Percentiles rank a stretch among this genome's conserved stretches.
phyloP scores from a whole-genome alignment of 768 basidiomycete species.

The Galerina sulciceps region DNA sequence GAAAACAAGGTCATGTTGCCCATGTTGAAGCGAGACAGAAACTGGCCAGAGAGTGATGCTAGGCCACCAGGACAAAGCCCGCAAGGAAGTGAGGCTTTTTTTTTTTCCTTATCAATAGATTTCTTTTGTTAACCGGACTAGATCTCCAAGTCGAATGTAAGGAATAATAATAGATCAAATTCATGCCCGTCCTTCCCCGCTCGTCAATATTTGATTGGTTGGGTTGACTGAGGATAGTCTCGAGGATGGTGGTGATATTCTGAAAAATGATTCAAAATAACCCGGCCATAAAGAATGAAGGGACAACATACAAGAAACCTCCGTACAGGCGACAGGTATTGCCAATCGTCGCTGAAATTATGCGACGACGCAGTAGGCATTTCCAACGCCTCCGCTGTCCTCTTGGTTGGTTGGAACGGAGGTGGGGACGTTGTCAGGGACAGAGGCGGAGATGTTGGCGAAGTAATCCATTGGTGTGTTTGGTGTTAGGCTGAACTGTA shows the following conservation, averaged over 20 bases:
- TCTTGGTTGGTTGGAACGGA: slow-evolving; percentile 6
- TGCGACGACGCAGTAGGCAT: slow-evolving; percentile 13
- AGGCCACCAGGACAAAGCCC: no score
- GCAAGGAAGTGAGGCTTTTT: no score
- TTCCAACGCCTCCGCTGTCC: neutral
- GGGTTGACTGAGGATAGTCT: neutral
- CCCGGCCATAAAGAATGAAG: no score
- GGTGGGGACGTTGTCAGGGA: slow-evolving; percentile 5
- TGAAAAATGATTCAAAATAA: neutral
- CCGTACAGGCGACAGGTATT: no score
- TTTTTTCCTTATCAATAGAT: no score
- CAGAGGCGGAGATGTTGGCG: slow-evolving; percentile 2
- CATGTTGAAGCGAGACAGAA: no score
- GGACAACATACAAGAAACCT: no score
- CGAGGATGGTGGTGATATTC: neutral
- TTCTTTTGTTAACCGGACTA: no score
- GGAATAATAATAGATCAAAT: slow-evolving; percentile 1
- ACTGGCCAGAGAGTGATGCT: no score
- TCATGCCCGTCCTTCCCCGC: neutral
- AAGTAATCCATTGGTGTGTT: slow-evolving; percentile 10
- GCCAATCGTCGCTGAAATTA: no score
- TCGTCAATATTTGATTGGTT: neutral
- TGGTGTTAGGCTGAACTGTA: neutral
- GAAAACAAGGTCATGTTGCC: no score
- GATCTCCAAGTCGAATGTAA: slow-evolving; percentile 7